A percentile compares a stretch with the other conserved stretches of the same genome.
These are phyloP conservation scores for Huntiella decipiens DNA, from an alignment of 2,329 filamentous ascomycete species.

Conservation along the genomic window DNA sequence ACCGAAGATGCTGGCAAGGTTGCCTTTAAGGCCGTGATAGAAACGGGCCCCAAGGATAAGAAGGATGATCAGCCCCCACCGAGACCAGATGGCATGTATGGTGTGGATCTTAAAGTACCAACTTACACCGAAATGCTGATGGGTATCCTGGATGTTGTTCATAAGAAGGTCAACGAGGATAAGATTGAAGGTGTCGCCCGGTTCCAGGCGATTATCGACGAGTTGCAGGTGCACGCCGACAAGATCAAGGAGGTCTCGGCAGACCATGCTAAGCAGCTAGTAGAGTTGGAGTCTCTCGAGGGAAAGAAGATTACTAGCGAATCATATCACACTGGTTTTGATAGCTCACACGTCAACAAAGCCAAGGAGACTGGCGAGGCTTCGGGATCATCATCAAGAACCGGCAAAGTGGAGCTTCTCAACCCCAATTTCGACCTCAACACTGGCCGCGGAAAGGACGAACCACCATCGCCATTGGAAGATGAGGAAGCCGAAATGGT, in stretches of 20 bases:
- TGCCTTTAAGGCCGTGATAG: slow-evolving; percentile 77
- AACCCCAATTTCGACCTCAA: slow-evolving; percentile 39
- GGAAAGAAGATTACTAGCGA: slow-evolving; percentile 86
- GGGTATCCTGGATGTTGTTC: slow-evolving; percentile 85
- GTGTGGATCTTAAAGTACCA: slow-evolving; percentile 52
- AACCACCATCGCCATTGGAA: slow-evolving; percentile 15
- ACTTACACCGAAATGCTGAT: slow-evolving; percentile 97
- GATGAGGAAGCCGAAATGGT: slow-evolving; percentile 57
- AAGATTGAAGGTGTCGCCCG: slow-evolving; percentile 42
- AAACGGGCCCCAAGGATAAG: slow-evolving; percentile 46
- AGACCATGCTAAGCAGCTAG: slow-evolving; percentile 55
- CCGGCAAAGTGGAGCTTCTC: slow-evolving; percentile 9
- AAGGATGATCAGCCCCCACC: slow-evolving; percentile 57
- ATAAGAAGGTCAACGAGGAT: slow-evolving; percentile 62
- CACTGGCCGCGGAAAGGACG: slow-evolving; percentile 11
- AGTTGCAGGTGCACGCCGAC: slow-evolving; percentile 54
- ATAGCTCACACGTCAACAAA: slow-evolving; percentile 66
- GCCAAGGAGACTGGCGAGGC: slow-evolving; percentile 22
- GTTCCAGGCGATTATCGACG: slow-evolving; percentile 58
- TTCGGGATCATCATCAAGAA: slow-evolving; percentile 26
- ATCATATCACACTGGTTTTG: slow-evolving; percentile 70
- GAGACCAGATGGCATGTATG: slow-evolving; percentile 62
- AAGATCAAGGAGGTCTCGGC: slow-evolving; percentile 66
- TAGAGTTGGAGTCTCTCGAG: slow-evolving; percentile 69
- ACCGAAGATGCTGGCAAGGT: slow-evolving; percentile 55